Conservation (phyloP, 148 eudicot species). For the Drosera capensis region DNA sequence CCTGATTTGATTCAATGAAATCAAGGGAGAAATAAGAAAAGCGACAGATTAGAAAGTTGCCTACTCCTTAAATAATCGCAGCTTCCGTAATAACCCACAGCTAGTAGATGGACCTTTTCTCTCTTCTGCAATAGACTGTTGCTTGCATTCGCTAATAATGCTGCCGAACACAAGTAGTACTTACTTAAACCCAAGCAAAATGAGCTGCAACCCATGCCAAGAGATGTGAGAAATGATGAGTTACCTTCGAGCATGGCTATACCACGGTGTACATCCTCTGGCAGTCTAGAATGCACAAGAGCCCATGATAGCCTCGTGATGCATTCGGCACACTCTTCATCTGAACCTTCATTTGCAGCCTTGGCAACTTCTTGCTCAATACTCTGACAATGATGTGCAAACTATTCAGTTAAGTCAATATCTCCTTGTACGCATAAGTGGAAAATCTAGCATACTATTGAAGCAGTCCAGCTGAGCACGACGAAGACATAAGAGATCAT, state of each 20-base stretch:
- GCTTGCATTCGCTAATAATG: slow-evolving; percentile 21
- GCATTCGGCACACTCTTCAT: slow-evolving; percentile 26
- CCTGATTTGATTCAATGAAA: too few relatives aligned
- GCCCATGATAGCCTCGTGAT: slow-evolving; percentile 51
- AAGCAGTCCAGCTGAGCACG: too few relatives aligned
- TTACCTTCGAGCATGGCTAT: slow-evolving; percentile 56
- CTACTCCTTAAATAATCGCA: slow-evolving; percentile 55
- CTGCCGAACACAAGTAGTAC: not conserved
- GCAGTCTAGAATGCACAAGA: slow-evolving; percentile 43
- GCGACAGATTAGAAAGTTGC: slow-evolving; percentile 17
- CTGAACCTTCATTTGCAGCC: slow-evolving; percentile 24
- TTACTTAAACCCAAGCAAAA: too few relatives aligned
- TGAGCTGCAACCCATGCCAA: not conserved
- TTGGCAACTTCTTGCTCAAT: slow-evolving; percentile 53
- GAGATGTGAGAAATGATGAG: not conserved
- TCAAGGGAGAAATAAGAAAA: not conserved
- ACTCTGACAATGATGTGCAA: slow-evolving; percentile 22
- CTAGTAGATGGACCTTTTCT: slow-evolving; percentile 75
- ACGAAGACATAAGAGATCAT: too few relatives aligned
- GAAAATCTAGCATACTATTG: too few relatives aligned
- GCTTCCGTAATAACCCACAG: slow-evolving; percentile 77
- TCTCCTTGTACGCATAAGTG: too few relatives aligned
- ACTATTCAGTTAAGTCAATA: too few relatives aligned
- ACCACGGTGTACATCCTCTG: slow-evolving; percentile 48
- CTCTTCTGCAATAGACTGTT: slow-evolving; percentile 48